Conservation (phyloP, 116 monocot species). For the Thalassia testudinum region DNA sequence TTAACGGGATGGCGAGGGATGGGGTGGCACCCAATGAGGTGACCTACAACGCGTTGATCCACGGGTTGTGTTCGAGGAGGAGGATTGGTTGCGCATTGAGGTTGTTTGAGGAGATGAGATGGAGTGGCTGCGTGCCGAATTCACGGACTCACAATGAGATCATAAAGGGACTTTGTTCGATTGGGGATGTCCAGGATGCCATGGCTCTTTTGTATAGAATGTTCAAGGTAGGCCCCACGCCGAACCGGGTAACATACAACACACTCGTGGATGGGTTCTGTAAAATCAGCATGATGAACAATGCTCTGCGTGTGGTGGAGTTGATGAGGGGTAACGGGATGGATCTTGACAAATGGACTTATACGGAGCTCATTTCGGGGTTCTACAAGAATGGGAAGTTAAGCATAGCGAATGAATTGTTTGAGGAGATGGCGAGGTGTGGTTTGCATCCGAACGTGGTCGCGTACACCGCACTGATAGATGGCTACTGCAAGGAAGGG, state of each 20-base stretch:
- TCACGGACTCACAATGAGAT: conserved; percentile 57
- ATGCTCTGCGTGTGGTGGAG: conserved; percentile 47
- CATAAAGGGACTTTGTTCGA: conserved; percentile 49
- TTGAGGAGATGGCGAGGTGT: conserved; percentile 41
- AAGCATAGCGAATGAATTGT: conserved; percentile 36
- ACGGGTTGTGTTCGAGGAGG: conserved; percentile 44
- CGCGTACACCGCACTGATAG: conserved; percentile 59
- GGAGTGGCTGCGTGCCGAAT: conserved; percentile 23
- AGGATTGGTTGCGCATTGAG: conserved; percentile 15
- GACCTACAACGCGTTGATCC: conserved; percentile 74
- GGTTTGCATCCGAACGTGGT: conserved; percentile 52
- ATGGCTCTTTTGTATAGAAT: conserved; percentile 62
- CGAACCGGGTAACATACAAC: conserved; percentile 65
- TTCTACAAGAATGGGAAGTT: conserved; percentile 48
- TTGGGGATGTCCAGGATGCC: conserved; percentile 32
- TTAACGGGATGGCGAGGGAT: conserved; percentile 39
- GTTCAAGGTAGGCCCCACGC: conserved; percentile 35
- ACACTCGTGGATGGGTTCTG: conserved; percentile 71
- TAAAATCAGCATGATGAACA: conserved; percentile 36
- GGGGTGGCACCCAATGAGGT: conserved; percentile 41
- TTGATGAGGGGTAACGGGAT: conserved; percentile 53
- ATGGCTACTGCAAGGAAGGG: conserved; percentile 69
- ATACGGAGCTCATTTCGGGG: conserved; percentile 58
- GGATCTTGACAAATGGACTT: conserved; percentile 69
- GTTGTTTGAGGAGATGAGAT: conserved; percentile 45